Base-by-base conservation (phyloP, 1,284 basidiomycete genomes). In the Marasmius fiardii region DNA sequence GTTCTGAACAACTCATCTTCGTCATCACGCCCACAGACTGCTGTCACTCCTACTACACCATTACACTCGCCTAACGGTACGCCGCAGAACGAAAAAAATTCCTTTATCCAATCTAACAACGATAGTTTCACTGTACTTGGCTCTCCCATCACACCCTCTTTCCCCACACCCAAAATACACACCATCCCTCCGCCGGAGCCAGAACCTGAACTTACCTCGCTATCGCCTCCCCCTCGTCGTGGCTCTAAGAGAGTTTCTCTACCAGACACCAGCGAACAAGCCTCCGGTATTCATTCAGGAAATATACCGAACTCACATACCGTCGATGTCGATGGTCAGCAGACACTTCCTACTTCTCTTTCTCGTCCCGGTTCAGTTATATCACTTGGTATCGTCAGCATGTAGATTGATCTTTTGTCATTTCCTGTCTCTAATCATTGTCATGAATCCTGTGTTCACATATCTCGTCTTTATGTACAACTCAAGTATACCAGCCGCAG, bases 191-290 rank as follows among this genome's bases (percentile, higher is more conserved):
- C 69, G 10, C 68, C 71, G 2, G 73, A 75, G 52, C 60, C 60
- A 43, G 71, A 71, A 39, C 65, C 68, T 10, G 80, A 78, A 54
- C 67, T 81, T 54, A 80, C 77, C n/a, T 78, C 82, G 23, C 68
- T 86, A 31, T 80, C 80, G 8, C 83, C 84, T 4, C 82, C 85
- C 10, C 85, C 84, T 10, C 76, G 85, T 23, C 75, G 82, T 16
- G 75, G 77, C 28, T 83, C 83, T 10, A 58, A 58, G 34, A 43
- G 57, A 28, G 53, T 54, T 34, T 57, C 56, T 18, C 7, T 54
- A 12, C 52, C 56, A n/a, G 56, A 57, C 28, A 41, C 53, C 11
- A 52, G 53, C 39, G 12, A 44, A 18, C 20, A 23, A 8, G 10
- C 41, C 12, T 51, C 33, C 11, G 33, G 2, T 37, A 20, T 21